Base-by-base conservation (phyloP, 192 early-diverging fungal genomes). In the Podila horticola region DNA sequence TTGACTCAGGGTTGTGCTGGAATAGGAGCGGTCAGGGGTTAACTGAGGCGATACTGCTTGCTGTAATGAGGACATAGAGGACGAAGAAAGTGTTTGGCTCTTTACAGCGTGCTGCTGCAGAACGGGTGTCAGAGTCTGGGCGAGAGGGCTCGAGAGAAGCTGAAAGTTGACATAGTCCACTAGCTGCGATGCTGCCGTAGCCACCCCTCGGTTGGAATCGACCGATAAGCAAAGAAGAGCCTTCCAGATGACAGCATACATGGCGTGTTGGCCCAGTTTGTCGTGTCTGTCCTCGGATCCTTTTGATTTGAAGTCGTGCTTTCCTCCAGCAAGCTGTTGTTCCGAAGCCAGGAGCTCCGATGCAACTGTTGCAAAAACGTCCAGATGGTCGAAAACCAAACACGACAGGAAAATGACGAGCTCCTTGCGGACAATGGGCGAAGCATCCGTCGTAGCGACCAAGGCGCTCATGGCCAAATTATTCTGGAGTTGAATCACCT, bases 391-490 rank as follows among this genome's bases (percentile, higher is more conserved):
- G 66, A 90, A 83, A 15, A 96, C 94, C 34, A 94, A 84, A 50
- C 88, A 84, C 13, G 94, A 93, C 22, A 99, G 83, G 15, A 91
- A 87, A 41, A 90, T 82, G 33, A 94, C 95, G 9, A 97, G 88
- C 77, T 99, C 97, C 72, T 91, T 89, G 48, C 97, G 89, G 15
- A 99, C 97, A 71, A 97, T 88, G 24, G 97, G 95, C 17, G 92
- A 94, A 31, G 92, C 95, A 82, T 99, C 97, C 11, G 90, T 75
- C 19, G 91, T 90, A 5, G 90, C 90, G 57, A 84, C 85, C 55
- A 92, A 83, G 26, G 91, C 85, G 72, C 83, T 89, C 41, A 91
- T 92, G 49, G 87, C 92, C 67, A 96, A 88, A 62, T 91, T 92
- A 64, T 92, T 90, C 63, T 95, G 90, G 20, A 95, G 90, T 52